Percentiles rank a stretch among this genome's conserved stretches.
Conservation (phyloP, 768 basidiomycete species). For the Termitomyces sp. region DNA sequence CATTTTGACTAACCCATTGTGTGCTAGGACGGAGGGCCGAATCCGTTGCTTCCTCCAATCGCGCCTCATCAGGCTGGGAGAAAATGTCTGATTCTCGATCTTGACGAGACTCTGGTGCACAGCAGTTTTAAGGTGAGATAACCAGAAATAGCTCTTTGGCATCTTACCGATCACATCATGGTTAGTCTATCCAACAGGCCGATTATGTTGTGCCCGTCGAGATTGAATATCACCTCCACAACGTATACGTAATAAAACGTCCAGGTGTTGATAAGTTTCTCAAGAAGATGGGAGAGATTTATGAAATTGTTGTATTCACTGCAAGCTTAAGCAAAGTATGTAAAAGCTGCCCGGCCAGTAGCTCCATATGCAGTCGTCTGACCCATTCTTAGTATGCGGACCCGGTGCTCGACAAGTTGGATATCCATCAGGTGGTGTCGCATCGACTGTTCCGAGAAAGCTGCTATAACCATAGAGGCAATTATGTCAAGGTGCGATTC, state of each 20-base stretch:
- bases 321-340: constrained; percentile 94
- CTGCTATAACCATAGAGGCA: constrained; percentile 98
- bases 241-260: constrained; percentile 98
- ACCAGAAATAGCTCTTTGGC: neutral
- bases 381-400: constrained; percentile 77
- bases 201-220: constrained; percentile 99
- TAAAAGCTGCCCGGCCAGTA: constrained; percentile 5
- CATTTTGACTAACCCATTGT: constrained; percentile 1
- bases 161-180: constrained; percentile 9
- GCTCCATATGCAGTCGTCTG: constrained; percentile 1
- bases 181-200: constrained; percentile 85
- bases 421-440: constrained; percentile 85
- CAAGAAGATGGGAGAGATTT: constrained; percentile 97
- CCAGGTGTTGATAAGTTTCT: constrained; percentile 97
- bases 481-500: constrained; percentile 86
- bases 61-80: constrained; percentile 75
- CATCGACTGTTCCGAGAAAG: constrained; percentile 96
- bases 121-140: constrained; percentile 90
- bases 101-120: constrained; percentile 96
- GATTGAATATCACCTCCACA: constrained; percentile 97
- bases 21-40: constrained; percentile 74
- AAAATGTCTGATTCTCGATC: constrained; percentile 94
- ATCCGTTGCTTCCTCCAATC: constrained; percentile 85
- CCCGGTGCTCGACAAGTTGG: constrained; percentile 95
- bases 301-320: constrained; percentile 97